Conservation (phyloP, 257 asterid species). For the Capsicum rhomboideum region DNA sequence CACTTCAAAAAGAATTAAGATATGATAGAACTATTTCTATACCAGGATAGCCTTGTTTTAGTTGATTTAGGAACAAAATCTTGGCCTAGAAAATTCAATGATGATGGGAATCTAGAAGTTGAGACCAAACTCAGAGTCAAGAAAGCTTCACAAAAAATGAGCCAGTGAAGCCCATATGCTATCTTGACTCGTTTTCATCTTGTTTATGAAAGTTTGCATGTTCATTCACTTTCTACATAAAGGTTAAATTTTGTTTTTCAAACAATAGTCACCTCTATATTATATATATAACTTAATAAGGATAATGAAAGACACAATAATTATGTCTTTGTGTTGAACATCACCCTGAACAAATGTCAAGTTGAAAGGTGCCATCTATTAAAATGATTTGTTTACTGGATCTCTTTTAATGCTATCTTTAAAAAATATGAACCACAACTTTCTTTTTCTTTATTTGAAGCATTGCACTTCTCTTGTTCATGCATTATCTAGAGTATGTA, state of each 20-base stretch:
- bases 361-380: background rate
- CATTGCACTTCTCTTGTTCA: no score
- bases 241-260: background rate
- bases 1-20: no score
- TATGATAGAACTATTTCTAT: no score
- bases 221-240: background rate
- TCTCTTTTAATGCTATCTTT: background rate
- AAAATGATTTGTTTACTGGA: background rate
- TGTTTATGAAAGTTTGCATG: background rate
- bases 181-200: background rate
- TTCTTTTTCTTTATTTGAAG: no score
- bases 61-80: no score
- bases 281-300: background rate
- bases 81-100: no score
- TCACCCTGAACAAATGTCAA: background rate
- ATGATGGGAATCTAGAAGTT: no score
- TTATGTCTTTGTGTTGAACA: background rate
- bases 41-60: no score
- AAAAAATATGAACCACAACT: no score
- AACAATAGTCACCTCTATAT: background rate
- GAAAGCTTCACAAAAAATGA: background rate
- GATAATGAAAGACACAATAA: background rate
- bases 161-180: background rate
- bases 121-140: no score
- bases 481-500: no score